A percentile compares a stretch with the other conserved stretches of the same genome.
These are phyloP conservation scores for Haplosporangium gracile DNA, from an alignment of 192 early-diverging fungal genomes.

Conservation along the genomic window DNA sequence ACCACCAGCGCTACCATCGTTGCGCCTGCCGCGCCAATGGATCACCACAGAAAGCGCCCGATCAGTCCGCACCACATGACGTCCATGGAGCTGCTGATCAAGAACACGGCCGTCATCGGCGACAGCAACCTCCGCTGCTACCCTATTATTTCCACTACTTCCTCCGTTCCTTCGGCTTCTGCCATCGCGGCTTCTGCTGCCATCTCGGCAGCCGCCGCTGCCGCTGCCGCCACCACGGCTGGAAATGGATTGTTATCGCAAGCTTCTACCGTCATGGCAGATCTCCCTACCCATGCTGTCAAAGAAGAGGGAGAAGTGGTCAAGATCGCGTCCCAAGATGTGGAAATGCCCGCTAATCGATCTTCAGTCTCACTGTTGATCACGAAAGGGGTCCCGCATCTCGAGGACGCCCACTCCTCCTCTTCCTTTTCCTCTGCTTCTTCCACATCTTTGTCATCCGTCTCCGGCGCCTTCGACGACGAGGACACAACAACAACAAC, in stretches of 20 bases:
- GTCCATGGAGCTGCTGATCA: conserved; percentile 48
- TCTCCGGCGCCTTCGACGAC: neutral
- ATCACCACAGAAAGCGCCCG: neutral
- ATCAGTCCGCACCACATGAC: conserved; percentile 41
- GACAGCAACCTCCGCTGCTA: conserved; percentile 55
- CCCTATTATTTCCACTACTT: neutral
- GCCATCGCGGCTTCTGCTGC: neutral
- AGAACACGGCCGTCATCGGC: conserved; percentile 37
- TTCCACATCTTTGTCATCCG: neutral
- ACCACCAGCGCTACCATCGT: too few relatives aligned
- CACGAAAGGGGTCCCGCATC: neutral
- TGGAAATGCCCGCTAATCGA: neutral
- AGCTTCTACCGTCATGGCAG: neutral
- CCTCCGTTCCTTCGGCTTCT: neutral
- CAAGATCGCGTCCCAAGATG: neutral
- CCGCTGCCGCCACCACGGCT: neutral
- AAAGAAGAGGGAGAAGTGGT: neutral
- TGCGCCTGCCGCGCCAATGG: neutral
- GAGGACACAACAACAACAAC: neutral
- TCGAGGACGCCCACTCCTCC: neutral
- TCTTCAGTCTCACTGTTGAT: neutral
- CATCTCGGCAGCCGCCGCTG: neutral
- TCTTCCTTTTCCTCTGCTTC: neutral
- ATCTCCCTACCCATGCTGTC: neutral
- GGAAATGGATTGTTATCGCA: neutral